Conservation (phyloP, 2,329 filamentous ascomycete species). For the Fusarium sp. region DNA sequence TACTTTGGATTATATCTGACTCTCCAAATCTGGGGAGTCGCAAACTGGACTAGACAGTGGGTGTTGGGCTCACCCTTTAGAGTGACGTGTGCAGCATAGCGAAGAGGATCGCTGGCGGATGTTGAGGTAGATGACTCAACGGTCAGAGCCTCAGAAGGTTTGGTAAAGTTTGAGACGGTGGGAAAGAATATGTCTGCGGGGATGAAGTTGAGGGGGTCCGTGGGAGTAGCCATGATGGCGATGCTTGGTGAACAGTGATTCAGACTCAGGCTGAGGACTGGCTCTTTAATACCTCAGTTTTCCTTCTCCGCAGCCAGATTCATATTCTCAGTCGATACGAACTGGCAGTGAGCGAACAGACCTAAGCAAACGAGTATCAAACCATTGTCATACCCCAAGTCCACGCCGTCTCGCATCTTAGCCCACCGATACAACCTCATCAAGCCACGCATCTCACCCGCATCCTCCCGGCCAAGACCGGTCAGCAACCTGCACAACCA, state of each 20-base stretch:
- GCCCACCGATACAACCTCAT: neutral
- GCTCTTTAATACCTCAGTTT: neutral
- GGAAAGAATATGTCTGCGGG: neutral
- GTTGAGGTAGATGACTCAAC: neutral
- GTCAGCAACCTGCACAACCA: neutral
- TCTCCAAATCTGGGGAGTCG: neutral
- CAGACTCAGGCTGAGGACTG: no score
- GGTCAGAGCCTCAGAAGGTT: neutral
- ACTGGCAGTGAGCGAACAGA: neutral
- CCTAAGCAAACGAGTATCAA: neutral
- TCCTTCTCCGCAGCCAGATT: no score
- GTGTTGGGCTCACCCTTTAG: neutral
- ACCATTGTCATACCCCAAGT: neutral
- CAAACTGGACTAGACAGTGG: neutral
- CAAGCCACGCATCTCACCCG: neutral
- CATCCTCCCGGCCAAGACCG: neutral
- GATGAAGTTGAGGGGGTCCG: neutral
- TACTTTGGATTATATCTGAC: neutral
- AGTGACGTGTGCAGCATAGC: neutral
- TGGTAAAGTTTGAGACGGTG: neutral
- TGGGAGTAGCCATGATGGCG: neutral
- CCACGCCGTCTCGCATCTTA: neutral
- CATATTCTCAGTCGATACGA: no score
- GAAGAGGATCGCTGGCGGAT: neutral
- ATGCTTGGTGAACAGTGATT: no score